phyloP scores from a whole-genome alignment of 441 rosid genomes.

The Macaranga tanarius region DNA sequence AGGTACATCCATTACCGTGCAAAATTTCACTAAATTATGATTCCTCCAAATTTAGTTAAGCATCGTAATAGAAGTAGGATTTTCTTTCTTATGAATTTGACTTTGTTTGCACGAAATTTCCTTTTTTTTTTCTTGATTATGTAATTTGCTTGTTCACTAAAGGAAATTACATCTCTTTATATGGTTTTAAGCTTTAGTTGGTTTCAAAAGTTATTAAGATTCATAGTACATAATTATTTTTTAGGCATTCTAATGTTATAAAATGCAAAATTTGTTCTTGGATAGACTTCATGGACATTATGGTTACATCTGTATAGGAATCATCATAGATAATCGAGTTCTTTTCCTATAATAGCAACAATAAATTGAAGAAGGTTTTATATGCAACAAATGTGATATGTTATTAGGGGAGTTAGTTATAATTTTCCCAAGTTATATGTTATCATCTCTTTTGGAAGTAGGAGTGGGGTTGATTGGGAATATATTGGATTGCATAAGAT shows the following conservation, averaged over 20 bases:
- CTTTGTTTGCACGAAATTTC: too few species aligned
- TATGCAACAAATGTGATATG: not conserved
- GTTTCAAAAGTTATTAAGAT: not conserved
- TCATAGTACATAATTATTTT: not conserved
- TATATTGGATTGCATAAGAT: not conserved
- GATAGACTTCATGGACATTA: too few species aligned
- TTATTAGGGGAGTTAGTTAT: not conserved
- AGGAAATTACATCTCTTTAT: not conserved
- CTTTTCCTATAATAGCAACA: too few species aligned
- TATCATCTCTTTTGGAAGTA: not conserved
- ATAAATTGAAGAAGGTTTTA: not conserved
- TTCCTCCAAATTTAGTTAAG: not conserved
- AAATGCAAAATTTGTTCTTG: not conserved
- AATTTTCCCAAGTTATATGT: not conserved
- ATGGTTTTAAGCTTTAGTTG: not conserved
- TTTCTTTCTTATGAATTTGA: not conserved
- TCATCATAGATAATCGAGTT: too few species aligned
- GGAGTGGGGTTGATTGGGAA: not conserved
- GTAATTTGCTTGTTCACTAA: not conserved
- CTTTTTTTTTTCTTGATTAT: too few species aligned
- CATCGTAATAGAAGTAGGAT: not conserved
- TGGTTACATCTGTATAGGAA: too few species aligned
- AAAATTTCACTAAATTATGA: not conserved
- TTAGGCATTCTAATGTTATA: not conserved
- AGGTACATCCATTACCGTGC: constrained; percentile 40